A percentile compares a stretch with the other conserved stretches of the same genome.
Evolutionary conservation across 2,329 filamentous ascomycete genomes (phyloP).

Genomic region (Huntiella moniliformis): DNA sequence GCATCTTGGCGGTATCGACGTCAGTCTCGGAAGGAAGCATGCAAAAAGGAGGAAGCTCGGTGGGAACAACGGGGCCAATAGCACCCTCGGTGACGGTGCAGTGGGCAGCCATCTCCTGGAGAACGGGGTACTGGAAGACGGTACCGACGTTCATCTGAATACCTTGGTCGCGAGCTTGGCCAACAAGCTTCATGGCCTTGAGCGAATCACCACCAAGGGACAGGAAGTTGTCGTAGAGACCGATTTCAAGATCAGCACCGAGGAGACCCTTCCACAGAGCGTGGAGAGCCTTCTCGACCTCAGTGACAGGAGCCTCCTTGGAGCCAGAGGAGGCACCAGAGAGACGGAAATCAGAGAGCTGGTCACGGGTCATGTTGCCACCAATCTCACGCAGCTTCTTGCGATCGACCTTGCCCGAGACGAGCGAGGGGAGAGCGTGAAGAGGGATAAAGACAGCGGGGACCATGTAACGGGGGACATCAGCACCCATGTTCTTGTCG

Average conservation of each 20-base stretch:
- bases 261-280: constrained; percentile 22
- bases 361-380: constrained; percentile 20
- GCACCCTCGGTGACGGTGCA: constrained; percentile 10
- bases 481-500: constrained; percentile 18
- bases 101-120: constrained; percentile 25
- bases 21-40: constrained; percentile 18
- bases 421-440: constrained; percentile 25
- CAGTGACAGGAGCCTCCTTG: constrained; percentile 21
- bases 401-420: constrained; percentile 31
- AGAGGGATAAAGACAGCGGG: constrained; percentile 28
- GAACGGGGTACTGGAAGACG: constrained; percentile 26
- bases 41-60: constrained; percentile 21
- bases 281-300: constrained; percentile 21
- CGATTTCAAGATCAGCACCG: constrained; percentile 18
- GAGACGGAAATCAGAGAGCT: constrained; percentile 11
- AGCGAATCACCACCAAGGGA: constrained; percentile 31
- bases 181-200: constrained; percentile 31
- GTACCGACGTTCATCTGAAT: constrained; percentile 26
- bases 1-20: constrained; percentile 20
- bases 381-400: constrained; percentile 29
- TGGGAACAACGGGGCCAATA: constrained; percentile 13
- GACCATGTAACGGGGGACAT: constrained; percentile 28
- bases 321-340: constrained; percentile 14
- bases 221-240: constrained; percentile 27
- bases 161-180: constrained; percentile 22